Evolutionary conservation across 371 early-diverging fungal genomes (phyloP), one percentile per base, ranked within the genome.

Genomic region (Phascolomyces articulosus): DNA sequence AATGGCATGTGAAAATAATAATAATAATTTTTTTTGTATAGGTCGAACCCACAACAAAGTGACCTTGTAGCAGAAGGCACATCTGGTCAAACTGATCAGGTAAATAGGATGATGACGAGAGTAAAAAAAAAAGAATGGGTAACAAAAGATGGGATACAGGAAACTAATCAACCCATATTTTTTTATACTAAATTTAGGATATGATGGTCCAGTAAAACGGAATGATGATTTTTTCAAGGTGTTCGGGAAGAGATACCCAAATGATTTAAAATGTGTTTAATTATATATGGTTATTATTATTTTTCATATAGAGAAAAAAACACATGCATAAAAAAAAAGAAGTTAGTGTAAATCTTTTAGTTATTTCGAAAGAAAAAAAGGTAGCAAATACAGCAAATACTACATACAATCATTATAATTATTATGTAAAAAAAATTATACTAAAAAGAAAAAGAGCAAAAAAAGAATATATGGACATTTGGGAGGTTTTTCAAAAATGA

Each of bases 151-250:
- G n/a, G n/a, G n/a, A 13, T 18, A 21, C 40, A 27, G 13, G n/a
- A 15, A 11, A 40, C 51, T 40, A 49, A 63, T n/a, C 1, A 47
- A 13, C 7, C 15, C 15, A 15, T 40, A 15, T 47, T 16, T 13
- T 6, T 47, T 47, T 16, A 16, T 47, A 20, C 47, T 16, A 16
- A 20, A 24, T 13, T 44, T 69, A 73, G 74, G 68, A 75, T 60
- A 75, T 72, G 72, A 72, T 75, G 75, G 75, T 72, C 40, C 69
- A 75, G 40, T 72, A 69, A 68, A 18, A 24, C 34, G 6, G 27
- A 23, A 62, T 27, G 48, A 24, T 23, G 41, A 56, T n/a, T 9
- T 34, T 34, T 34, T 21, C 38, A 44, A 47, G 47, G 26, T n/a
- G 20, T 44, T 40, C 16, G 24, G 20, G 21, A 60, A 47, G 31